These are phyloP conservation scores for Coemansia sp. DNA, from an alignment of 192 early-diverging fungal species.

Conservation along the genomic window DNA sequence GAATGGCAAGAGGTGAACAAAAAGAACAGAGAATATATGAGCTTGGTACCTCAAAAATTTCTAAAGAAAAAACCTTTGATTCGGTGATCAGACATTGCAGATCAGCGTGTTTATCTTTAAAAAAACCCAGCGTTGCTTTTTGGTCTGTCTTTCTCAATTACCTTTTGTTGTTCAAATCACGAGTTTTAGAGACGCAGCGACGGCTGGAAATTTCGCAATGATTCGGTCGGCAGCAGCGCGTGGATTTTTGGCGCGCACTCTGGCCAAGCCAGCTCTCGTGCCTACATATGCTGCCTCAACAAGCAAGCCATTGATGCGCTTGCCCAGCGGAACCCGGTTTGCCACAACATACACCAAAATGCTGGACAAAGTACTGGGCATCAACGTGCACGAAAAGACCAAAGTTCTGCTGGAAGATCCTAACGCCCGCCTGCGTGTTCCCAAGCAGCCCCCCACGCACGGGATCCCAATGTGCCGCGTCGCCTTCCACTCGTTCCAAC, in stretches of 20 bases:
- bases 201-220: not conserved
- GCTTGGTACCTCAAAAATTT: not conserved
- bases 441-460: constrained; percentile 58
- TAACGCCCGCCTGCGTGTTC: constrained; percentile 3
- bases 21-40: not conserved
- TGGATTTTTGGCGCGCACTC: not conserved
- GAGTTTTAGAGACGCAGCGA: too few relatives aligned
- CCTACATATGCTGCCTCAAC: not conserved
- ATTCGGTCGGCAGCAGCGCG: constrained; percentile 9
- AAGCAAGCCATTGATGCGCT: not conserved
- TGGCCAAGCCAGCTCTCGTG: not conserved
- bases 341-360: constrained; percentile 33
- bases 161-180: too few relatives aligned
- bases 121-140: not conserved
- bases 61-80: constrained; percentile 3
- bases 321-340: constrained; percentile 11
- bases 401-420: constrained; percentile 2
- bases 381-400: constrained; percentile 29
- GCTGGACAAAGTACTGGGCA: constrained; percentile 49
- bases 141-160: not conserved
- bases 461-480: constrained; percentile 72
- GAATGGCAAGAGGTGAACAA: constrained; percentile 2
- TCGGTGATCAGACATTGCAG: not conserved
- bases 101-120: not conserved
- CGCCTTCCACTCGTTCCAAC: constrained; percentile 75